Evolutionary conservation across 805 yeast genomes (phyloP).

Genomic region (Cyberlindnera bimundalis): DNA sequence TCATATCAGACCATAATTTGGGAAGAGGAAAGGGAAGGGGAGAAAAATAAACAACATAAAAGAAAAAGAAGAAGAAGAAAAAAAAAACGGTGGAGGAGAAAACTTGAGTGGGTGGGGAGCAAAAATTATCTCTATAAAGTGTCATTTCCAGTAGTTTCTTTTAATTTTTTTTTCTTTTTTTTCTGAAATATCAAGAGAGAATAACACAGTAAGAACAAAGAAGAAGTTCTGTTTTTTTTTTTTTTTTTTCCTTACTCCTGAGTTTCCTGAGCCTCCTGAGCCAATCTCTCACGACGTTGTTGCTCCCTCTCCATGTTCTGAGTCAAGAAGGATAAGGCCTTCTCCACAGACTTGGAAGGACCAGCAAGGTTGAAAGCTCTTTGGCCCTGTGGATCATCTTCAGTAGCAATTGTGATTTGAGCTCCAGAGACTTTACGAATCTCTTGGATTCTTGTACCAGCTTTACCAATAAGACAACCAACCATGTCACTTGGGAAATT

Average conservation of each 20-base stretch:
- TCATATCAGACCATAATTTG: too few relatives aligned
- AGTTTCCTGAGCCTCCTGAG: conserved; percentile 14
- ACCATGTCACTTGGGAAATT: conserved; percentile 77
- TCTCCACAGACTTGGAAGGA: conserved; percentile 41
- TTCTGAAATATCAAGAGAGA: conserved; percentile 4
- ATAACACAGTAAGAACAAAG: not conserved
- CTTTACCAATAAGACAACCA: conserved; percentile 85
- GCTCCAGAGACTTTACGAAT: conserved; percentile 78
- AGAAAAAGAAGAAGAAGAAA: not conserved
- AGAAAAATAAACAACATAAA: too few relatives aligned
- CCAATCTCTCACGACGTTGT: conserved; percentile 41
- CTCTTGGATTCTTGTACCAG: conserved; percentile 83
- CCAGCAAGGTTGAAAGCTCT: conserved; percentile 74
- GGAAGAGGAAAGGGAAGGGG: too few relatives aligned
- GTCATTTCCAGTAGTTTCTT: too few relatives aligned
- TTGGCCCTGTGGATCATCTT: conserved; percentile 58
- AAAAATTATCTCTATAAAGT: too few relatives aligned
- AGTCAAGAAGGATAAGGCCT: conserved; percentile 55
- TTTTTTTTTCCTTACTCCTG: too few relatives aligned
- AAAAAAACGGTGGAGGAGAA: not conserved
- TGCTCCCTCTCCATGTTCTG: conserved; percentile 59
- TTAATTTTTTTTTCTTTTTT: not conserved
- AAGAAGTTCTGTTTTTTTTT: too few relatives aligned
- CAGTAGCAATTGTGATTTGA: conserved; percentile 69
- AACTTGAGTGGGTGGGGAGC: not conserved